Percentiles rank a stretch among this genome's conserved stretches.
Evolutionary conservation across 305 asterid species (phyloP).

Genomic region (Plantago rigida): DNA sequence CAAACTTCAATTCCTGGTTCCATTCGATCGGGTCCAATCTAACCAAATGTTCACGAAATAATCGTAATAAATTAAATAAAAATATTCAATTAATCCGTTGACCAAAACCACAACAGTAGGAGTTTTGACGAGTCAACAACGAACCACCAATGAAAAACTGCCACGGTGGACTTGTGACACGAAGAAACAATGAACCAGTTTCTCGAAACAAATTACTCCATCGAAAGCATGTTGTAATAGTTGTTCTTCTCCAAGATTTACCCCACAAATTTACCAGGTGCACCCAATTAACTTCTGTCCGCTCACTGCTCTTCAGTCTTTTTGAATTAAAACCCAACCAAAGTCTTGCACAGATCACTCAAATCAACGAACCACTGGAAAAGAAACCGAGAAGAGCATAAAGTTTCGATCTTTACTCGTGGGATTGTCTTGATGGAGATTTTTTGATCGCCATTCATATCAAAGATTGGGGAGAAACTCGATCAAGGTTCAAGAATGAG

Average conservation of each 20-base stretch:
- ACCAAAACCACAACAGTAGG: too few relatives aligned
- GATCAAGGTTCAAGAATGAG: slow-evolving; percentile 45
- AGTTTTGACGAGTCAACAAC: background rate
- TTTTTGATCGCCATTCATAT: slow-evolving; percentile 27
- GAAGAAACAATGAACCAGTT: background rate
- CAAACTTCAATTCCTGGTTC: too few relatives aligned
- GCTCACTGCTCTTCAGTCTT: slow-evolving; percentile 1
- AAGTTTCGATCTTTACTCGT: slow-evolving; percentile 21
- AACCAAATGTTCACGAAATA: too few relatives aligned
- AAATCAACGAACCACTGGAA: background rate
- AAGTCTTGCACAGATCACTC: background rate
- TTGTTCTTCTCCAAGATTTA: background rate
- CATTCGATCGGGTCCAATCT: too few relatives aligned
- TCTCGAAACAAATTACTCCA: background rate
- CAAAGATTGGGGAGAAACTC: slow-evolving; percentile 20
- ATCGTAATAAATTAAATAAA: too few relatives aligned
- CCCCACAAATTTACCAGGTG: background rate
- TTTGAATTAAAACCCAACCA: slow-evolving; percentile 1
- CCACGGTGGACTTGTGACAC: slow-evolving; percentile 8
- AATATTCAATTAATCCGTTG: too few relatives aligned
- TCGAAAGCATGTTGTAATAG: too few relatives aligned
- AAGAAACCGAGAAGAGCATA: background rate
- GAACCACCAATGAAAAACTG: slow-evolving; percentile 11
- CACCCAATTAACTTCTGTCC: slow-evolving; percentile 2
- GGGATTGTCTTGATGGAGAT: slow-evolving; percentile 26